These are phyloP conservation scores for Staphylotrichum longicolle DNA, from an alignment of 495 filamentous ascomycete species.

Conservation along the genomic window DNA sequence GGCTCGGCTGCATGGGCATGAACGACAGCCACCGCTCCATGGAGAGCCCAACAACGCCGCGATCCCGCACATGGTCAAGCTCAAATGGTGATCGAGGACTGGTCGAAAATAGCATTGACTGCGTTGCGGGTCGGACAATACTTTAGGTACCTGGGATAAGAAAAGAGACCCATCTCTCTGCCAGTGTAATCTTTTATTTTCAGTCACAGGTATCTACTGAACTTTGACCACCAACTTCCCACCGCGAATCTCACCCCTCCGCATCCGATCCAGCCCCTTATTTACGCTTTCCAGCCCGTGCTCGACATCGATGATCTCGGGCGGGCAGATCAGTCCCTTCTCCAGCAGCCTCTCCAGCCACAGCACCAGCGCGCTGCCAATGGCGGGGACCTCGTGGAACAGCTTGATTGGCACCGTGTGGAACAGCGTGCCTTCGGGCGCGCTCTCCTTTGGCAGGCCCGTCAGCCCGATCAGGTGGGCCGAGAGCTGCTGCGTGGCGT, in stretches of 20 bases:
- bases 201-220: neutral
- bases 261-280: constrained; percentile 56
- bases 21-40: too few species aligned
- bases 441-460: constrained; percentile 55
- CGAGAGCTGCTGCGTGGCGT: constrained; percentile 28
- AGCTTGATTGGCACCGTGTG: constrained; percentile 68
- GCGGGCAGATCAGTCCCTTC: constrained; percentile 47
- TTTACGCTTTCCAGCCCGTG: constrained; percentile 63
- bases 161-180: too few species aligned
- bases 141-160: too few species aligned
- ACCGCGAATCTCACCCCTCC: constrained; percentile 55
- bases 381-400: constrained; percentile 58
- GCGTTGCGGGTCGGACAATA: too few species aligned
- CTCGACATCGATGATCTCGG: constrained; percentile 57
- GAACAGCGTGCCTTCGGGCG: constrained; percentile 40
- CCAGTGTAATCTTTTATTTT: too few species aligned
- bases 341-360: constrained; percentile 62
- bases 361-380: constrained; percentile 54
- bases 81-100: too few species aligned
- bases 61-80: too few species aligned
- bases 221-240: constrained; percentile 56
- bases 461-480: constrained; percentile 62
- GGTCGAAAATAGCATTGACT: too few species aligned
- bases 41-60: too few species aligned
- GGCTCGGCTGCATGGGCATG: too few species aligned